phyloP scores from a whole-genome alignment of 2,329 filamentous ascomycete genomes.

The Arthrobotrys megalospora region DNA sequence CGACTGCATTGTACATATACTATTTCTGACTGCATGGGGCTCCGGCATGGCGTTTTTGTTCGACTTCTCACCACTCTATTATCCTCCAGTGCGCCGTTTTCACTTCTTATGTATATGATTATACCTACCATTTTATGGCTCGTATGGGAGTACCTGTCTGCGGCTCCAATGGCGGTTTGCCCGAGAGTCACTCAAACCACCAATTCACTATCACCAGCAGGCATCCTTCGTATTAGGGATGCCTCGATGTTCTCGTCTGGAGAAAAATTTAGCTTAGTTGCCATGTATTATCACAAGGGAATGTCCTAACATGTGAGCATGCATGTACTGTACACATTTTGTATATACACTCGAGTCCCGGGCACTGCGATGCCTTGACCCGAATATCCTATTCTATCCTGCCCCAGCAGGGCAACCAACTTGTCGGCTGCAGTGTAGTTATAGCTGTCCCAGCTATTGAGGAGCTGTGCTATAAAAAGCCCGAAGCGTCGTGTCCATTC shows the following conservation, averaged over 20 bases:
- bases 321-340: constrained; percentile 12
- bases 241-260: neutral
- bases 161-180: neutral
- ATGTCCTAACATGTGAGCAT: constrained; percentile 9
- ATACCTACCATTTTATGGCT: constrained; percentile 18
- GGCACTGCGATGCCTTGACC: neutral
- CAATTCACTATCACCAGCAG: neutral
- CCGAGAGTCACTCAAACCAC: neutral
- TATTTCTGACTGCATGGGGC: constrained; percentile 46
- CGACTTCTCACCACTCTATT: constrained; percentile 60
- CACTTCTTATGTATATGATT: constrained; percentile 50
- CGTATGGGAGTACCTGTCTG: constrained; percentile 21
- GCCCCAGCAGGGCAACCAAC: neutral
- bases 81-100: constrained; percentile 27
- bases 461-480: constrained; percentile 7
- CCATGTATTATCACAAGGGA: constrained; percentile 27
- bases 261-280: neutral
- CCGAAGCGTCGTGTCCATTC: neutral
- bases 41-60: constrained; percentile 37
- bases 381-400: constrained; percentile 8
- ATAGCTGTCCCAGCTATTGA: neutral
- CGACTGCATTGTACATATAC: constrained; percentile 49
- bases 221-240: constrained; percentile 2
- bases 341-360: constrained; percentile 30
- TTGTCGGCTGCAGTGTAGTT: neutral